Percentiles rank a stretch among this genome's conserved stretches.
Conservation (phyloP, 805 yeast genomes). For the Pichia eremophila region DNA sequence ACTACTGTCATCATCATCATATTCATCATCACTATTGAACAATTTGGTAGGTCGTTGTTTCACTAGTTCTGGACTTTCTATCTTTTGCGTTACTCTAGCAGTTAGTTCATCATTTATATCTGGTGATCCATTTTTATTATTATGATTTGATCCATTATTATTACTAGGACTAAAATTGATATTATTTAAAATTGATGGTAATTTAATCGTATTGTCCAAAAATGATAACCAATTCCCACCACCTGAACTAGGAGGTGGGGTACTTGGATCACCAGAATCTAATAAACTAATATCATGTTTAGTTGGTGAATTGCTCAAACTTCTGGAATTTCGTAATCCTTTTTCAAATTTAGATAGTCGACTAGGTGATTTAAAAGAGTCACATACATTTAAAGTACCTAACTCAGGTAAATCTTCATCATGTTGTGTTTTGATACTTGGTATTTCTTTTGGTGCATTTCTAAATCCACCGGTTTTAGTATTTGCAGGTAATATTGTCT, state of each 20-base stretch:
- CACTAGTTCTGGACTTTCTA: conserved; percentile 16
- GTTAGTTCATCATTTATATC: neutral
- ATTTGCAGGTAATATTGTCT: neutral
- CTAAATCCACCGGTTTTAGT: neutral
- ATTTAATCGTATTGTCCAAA: conserved; percentile 2
- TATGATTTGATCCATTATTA: neutral
- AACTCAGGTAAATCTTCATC: conserved; percentile 6
- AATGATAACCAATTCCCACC: neutral
- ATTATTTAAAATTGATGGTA: conserved; percentile 1
- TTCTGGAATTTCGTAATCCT: neutral
- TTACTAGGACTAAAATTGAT: neutral
- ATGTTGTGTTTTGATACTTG: neutral
- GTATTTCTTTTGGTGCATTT: neutral
- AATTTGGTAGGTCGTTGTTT: conserved; percentile 12
- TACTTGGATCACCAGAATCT: neutral
- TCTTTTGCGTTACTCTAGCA: conserved; percentile 8
- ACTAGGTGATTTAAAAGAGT: neutral
- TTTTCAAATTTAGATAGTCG: neutral
- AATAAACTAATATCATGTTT: neutral
- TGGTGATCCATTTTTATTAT: neutral
- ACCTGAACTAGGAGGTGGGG: neutral
- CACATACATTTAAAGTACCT: conserved; percentile 1
- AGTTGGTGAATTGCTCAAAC: neutral
- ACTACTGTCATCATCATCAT: conserved; percentile 8
- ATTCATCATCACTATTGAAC: conserved; percentile 21